These are phyloP conservation scores for Hanseniaspora occidentalis DNA, from an alignment of 805 yeast genomes.

Conservation along the genomic window DNA sequence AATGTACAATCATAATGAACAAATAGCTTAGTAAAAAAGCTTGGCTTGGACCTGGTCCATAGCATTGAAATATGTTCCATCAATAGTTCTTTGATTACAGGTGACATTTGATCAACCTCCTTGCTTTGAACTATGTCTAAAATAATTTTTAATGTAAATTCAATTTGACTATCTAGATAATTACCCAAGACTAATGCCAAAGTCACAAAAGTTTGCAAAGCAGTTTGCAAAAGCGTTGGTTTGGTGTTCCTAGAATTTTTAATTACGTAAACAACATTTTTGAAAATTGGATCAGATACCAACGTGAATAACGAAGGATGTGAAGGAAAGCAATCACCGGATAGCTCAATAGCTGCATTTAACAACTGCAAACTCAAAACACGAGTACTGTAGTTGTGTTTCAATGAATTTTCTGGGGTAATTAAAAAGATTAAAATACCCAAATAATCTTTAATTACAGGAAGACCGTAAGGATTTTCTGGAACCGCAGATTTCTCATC, in stretches of 20 bases:
- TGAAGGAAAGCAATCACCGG: slow-evolving; percentile 47
- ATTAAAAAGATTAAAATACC: slow-evolving; percentile 67
- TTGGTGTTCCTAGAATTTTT: slow-evolving; percentile 51
- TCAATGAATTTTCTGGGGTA: slow-evolving; percentile 70
- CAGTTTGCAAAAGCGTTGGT: slow-evolving; percentile 55
- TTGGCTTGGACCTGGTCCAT: slow-evolving; percentile 64
- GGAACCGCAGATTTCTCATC: neutral
- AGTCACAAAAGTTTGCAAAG: slow-evolving; percentile 65
- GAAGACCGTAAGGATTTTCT: slow-evolving; percentile 40
- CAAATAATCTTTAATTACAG: slow-evolving; percentile 65
- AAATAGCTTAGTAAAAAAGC: slow-evolving; percentile 63
- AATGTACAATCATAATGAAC: slow-evolving; percentile 84
- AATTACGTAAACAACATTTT: slow-evolving; percentile 68
- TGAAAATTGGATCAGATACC: slow-evolving; percentile 72
- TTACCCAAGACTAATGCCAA: slow-evolving; percentile 54
- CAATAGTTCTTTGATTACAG: slow-evolving; percentile 60
- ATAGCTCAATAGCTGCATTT: slow-evolving; percentile 67
- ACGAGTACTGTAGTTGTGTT: slow-evolving; percentile 78
- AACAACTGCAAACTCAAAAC: slow-evolving; percentile 70
- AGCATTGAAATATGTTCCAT: slow-evolving; percentile 73
- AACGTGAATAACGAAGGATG: slow-evolving; percentile 58
- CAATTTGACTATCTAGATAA: slow-evolving; percentile 67
- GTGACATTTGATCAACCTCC: slow-evolving; percentile 17
- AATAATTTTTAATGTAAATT: slow-evolving; percentile 51
- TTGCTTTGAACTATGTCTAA: slow-evolving; percentile 36